Evolutionary conservation across 2,329 filamentous ascomycete genomes (phyloP), one percentile per base, ranked within the genome.

Genomic region (Hymenoscyphus scutula): DNA sequence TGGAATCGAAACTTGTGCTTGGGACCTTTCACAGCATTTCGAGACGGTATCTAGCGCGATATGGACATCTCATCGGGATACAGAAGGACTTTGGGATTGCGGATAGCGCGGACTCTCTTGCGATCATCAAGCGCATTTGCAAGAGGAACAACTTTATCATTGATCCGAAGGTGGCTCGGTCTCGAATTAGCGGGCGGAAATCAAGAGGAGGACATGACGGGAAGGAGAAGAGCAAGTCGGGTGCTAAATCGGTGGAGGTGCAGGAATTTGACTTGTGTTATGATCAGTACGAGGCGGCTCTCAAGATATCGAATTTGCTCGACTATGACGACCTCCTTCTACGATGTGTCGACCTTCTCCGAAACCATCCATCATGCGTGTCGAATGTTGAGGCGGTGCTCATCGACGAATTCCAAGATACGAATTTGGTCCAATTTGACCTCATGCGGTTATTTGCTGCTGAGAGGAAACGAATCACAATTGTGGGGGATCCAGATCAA

Each of bases 371-470:
- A 0, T 80, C 84, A 15, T 97, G 93, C 71, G 93, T 97, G 2
- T 88, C 88, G 15, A 97, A 97, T 69, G 87, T 99, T 19, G 88
- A 97, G 75, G 86, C 91, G 0, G 92, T 98, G 6, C 81, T 99
- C 54, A 96, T 99, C 65, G 94, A 99, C 74, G 94, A 99, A 73
- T 99, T 97, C 67, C 94, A 99, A 76, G 94, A 99, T 76, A 98
- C 94, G 7, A 99, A 98, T 73, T 85, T 91, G 23, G 88, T 97
- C 4, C 94, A 99, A 75, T 98, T 96, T 71, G 92, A 97, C 69
- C 79, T 99, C 51, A 97, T 97, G 92, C 89, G 85, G 66, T 82
- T 97, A 0, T 88, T 99, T 70, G 91, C 93, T 1, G 86, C 91
- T 64, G 78, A 81, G 25, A 82, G 83, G 53, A 84, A 85, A 61